Evolutionary conservation across 306 rosid species (phyloP), one percentile per base, ranked within the genome.

Genomic region (Quercus mongolica): DNA sequence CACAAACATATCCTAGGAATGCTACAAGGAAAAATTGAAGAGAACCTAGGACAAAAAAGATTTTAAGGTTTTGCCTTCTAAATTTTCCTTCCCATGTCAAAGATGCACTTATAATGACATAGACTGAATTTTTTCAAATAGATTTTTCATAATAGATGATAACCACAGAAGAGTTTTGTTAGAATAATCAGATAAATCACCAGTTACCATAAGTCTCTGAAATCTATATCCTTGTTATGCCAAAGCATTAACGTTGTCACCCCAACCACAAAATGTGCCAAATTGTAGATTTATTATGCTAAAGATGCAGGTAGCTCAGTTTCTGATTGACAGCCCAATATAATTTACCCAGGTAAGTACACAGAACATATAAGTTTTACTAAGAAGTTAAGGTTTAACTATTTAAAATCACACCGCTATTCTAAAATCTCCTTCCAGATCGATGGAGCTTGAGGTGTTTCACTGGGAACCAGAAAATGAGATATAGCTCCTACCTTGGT

Each of bases 401-500:
- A 69, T 69, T 59, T 59, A 64, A 64, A 64, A 5, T 58, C 5
- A 64, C 19, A 49, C 25, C 3, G 26, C 56, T 23, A 77, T 74
- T 44, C 56, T 58, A 69, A 76, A 28, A 55, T 61, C 35, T 67
- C 28, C 14, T 15, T 65, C 54, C 61, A 65, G 76, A 64, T 73
- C 19, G 30, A 56, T 51, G 74, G 52, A 70, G 69, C 75, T 56
- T 68, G 33, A 52, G 30, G 56, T 51, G 74, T 30, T 18, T 63
- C 3, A 72, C 3, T 31, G 58, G 78, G 65, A 65, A 21, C 44
- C 21, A 46, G 44, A 19, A 72, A 78, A 69, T 46, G n/a, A 74
- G 46, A 70, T 79, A 13, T 3, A 5, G 55, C 23, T 75, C 83
- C 56, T 84, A 96, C 99, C 98, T 96, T 96, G 85, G 97, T 93